Percentiles rank a stretch among this genome's conserved stretches.
Evolutionary conservation across 129 eudicot species (phyloP).

Genomic region (Lonicera japonica): DNA sequence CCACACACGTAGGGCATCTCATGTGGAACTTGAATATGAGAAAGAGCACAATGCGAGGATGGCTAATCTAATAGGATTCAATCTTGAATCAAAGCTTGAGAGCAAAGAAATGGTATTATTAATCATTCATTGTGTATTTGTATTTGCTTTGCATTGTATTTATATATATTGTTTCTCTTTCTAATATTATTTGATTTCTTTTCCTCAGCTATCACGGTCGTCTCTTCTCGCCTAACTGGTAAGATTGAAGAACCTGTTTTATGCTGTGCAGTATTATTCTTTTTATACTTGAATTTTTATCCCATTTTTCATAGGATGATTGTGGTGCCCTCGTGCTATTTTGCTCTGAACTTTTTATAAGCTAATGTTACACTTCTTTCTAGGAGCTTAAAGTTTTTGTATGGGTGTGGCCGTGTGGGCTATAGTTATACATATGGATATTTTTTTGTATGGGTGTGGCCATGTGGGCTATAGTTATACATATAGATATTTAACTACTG

Average conservation of each 20-base stretch:
- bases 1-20: constrained; percentile 50
- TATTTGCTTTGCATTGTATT: neutral
- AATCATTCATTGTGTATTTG: neutral
- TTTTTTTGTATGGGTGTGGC: no score
- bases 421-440: no score
- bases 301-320: neutral
- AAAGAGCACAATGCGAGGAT: constrained; percentile 62
- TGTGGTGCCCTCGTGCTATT: neutral
- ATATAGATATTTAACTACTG: no score
- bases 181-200: constrained; percentile 5
- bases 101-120: constrained; percentile 66
- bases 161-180: neutral
- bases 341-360: neutral
- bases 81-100: constrained; percentile 62
- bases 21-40: constrained; percentile 74
- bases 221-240: constrained; percentile 72
- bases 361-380: neutral
- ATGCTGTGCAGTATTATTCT: neutral
- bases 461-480: neutral
- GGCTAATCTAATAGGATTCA: constrained; percentile 74
- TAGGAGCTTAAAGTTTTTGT: neutral
- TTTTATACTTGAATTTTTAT: neutral
- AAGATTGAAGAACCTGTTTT: constrained; percentile 12
- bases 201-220: constrained; percentile 69
- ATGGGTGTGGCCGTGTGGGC: neutral